phyloP scores from a whole-genome alignment of 2,329 filamentous ascomycete species.

The Alternaria metachromatica region DNA sequence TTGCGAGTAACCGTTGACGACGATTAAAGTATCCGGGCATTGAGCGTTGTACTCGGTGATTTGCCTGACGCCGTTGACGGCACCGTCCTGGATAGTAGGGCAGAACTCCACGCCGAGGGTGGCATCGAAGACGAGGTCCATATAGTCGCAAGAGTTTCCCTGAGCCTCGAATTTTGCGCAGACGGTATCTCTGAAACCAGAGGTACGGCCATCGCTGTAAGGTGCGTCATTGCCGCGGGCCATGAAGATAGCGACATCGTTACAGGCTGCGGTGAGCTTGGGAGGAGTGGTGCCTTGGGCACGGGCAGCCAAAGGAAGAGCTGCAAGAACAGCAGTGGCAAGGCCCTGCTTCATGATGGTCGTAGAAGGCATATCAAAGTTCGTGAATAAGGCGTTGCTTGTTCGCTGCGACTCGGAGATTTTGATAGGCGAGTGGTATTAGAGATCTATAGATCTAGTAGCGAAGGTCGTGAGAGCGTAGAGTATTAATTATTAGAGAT shows the following conservation, averaged over 20 bases:
- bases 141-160: conserved; percentile 8
- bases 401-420: neutral
- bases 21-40: conserved; percentile 6
- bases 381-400: neutral
- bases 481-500: conserved; percentile 2
- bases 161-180: conserved; percentile 9
- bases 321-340: conserved; percentile 10
- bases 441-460: neutral
- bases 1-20: conserved; percentile 12
- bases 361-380: neutral
- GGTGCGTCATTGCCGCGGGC: conserved; percentile 12
- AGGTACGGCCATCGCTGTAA: conserved; percentile 10
- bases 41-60: conserved; percentile 13
- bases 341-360: conserved; percentile 7
- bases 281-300: conserved; percentile 8
- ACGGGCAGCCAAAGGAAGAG: conserved; percentile 3
- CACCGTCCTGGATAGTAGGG: conserved; percentile 12
- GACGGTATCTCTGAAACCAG: conserved; percentile 4
- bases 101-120: conserved; percentile 4
- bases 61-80: conserved; percentile 7
- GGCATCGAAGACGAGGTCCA: conserved; percentile 10
- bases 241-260: conserved; percentile 11
- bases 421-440: neutral
- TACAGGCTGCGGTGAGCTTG: conserved; percentile 8
- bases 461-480: neutral